A percentile compares a stretch with the other conserved stretches of the same genome.
Conservation (phyloP, 306 rosid genomes). For the Sphenostylis stenocarpa region DNA sequence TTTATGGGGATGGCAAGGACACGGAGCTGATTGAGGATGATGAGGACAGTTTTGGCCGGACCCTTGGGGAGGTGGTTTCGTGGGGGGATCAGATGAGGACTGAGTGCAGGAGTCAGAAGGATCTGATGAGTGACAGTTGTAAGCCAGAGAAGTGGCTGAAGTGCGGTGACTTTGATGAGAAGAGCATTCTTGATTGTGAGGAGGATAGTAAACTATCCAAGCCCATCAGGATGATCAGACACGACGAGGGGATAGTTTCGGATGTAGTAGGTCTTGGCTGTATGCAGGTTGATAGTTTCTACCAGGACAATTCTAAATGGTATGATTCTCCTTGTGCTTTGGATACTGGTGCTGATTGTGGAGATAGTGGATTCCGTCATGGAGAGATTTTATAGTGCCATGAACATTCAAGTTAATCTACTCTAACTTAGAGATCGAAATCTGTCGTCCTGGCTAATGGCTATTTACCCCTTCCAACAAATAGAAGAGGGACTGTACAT, state of each 20-base stretch:
- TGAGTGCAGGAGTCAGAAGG: conserved; percentile 78
- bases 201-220: conserved; percentile 86
- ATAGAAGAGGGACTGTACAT: conserved; percentile 84
- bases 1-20: conserved; percentile 84
- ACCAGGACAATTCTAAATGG: conserved; percentile 92
- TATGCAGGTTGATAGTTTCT: conserved; percentile 95
- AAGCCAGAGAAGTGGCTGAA: conserved; percentile 97
- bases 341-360: conserved; percentile 87
- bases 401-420: conserved; percentile 43
- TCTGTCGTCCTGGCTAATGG: conserved; percentile 20
- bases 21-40: conserved; percentile 92
- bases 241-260: conserved; percentile 74
- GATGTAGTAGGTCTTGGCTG: conserved; percentile 95
- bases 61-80: conserved; percentile 80
- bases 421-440: conserved; percentile 59
- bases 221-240: conserved; percentile 57
- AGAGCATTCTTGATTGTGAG: conserved; percentile 86
- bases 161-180: conserved; percentile 84
- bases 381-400: conserved; percentile 83
- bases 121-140: conserved; percentile 68
- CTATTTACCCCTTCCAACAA: conserved; percentile 55
- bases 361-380: conserved; percentile 79
- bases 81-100: conserved; percentile 96
- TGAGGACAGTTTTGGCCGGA: conserved; percentile 89
- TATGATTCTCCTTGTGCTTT: conserved; percentile 97